phyloP scores from a whole-genome alignment of 129 eudicot genomes.

The carrot (Daucus carota) region DNA sequence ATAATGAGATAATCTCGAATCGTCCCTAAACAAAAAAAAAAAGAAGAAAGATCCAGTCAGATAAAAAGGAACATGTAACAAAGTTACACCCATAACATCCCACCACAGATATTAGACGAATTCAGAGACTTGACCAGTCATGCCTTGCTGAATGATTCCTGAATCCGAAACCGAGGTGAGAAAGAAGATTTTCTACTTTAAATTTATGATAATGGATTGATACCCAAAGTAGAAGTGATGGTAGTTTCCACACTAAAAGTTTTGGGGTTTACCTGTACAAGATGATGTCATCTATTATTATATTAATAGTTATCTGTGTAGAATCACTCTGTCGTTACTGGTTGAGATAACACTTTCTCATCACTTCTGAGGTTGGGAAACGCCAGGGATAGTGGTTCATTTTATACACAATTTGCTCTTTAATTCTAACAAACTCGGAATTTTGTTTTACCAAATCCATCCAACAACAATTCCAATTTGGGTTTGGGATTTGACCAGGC shows the following conservation, averaged over 20 bases:
- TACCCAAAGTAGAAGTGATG: background rate
- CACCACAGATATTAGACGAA: no score
- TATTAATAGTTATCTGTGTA: background rate
- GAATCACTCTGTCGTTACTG: background rate
- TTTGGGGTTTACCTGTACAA: background rate
- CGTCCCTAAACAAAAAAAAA: constrained; percentile 56
- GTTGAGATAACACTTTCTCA: background rate
- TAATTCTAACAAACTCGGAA: background rate
- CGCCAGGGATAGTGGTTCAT: background rate
- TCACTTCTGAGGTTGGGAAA: background rate
- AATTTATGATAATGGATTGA: background rate
- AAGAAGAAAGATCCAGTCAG: background rate
- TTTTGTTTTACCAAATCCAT: background rate
- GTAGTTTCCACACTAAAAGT: background rate
- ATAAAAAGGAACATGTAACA: background rate
- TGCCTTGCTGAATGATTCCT: background rate
- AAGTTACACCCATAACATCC: background rate
- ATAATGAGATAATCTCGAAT: constrained; percentile 76
- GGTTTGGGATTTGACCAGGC: background rate
- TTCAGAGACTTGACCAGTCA: background rate
- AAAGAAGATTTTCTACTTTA: background rate
- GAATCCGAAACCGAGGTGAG: background rate
- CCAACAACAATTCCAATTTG: background rate
- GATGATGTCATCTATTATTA: background rate
- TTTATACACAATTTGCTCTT: background rate